Evolutionary conservation across 2,329 filamentous ascomycete species (phyloP), one percentile per base, ranked within the genome.

Genomic region (Beauveria sp.): DNA sequence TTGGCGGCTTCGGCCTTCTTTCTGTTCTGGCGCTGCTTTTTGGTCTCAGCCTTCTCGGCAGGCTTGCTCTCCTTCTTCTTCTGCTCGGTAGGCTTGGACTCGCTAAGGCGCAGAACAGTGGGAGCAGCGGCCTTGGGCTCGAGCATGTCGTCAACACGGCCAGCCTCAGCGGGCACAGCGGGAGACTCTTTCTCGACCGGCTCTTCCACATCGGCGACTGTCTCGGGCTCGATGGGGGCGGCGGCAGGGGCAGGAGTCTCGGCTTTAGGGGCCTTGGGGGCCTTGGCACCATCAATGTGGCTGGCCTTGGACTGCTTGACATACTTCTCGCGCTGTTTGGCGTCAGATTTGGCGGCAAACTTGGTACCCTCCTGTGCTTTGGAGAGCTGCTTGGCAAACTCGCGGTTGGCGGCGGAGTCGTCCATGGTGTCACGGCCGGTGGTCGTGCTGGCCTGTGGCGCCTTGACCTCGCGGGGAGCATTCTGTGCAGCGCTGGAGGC

Each of bases 11-110:
- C 92, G 43, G 84, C 86, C 85, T 96, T 97, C 79, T 89, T 86
- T 67, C 88, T 85, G 78, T 96, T 94, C 79, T 97, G 92, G 63
- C 92, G 87, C 79, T 96, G 91, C 81, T 97, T 97, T 88, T 97
- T 97, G 22, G 88, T 89, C 80, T 96, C 90, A 20, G 82, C 83
- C 54, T 83, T 81, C 73, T 90, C 86, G 65, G 84, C 80, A 46
- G 80, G 77, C 77, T 87, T 84, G 66, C 80, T 76, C 68, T 83
- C 79, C 76, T 86, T 86, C 64, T 55, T 56, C 75, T 87, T 86
- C 64, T 83, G 79, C 76, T 87, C 83, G 70, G 82, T 76, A 81
- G 85, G 71, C 76, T 82, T 69, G 75, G 83, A 71, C 64, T 87
- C 86, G 59, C 89, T 94, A 65, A 97, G 80, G 64, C 90, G 90